A percentile compares a stretch with the other conserved stretches of the same genome.
Conservation (phyloP, 352 stramenopile genomes). For the Pythium guiyangense region DNA sequence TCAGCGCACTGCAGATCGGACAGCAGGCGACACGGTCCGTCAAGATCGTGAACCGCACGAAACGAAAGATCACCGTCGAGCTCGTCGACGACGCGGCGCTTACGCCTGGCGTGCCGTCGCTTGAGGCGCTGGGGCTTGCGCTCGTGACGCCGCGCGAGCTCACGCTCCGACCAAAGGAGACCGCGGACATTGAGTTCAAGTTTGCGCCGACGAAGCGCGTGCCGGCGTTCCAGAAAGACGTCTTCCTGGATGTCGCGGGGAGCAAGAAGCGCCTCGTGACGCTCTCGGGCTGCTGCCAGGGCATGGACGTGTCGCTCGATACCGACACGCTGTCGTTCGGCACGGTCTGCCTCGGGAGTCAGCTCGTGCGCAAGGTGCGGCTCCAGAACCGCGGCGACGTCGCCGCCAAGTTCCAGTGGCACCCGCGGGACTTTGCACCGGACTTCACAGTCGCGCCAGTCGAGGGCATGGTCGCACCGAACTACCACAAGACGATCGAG, state of each 20-base stretch:
- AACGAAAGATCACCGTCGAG: conserved; percentile 64
- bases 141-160: conserved; percentile 67
- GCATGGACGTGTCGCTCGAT: conserved; percentile 89
- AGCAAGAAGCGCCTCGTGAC: conserved; percentile 71
- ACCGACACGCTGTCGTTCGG: conserved; percentile 89
- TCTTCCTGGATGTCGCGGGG: conserved; percentile 61
- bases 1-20: conserved; percentile 85
- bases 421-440: conserved; percentile 54
- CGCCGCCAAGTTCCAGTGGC: conserved; percentile 87
- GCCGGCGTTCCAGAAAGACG: conserved; percentile 54
- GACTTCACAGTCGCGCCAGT: conserved; percentile 81
- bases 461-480: conserved; percentile 80
- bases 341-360: conserved; percentile 83
- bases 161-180: conserved; percentile 73
- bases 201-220: conserved; percentile 71
- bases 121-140: conserved; percentile 47
- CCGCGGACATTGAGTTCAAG: conserved; percentile 60
- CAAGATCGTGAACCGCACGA: conserved; percentile 84
- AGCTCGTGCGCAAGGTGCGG: conserved; percentile 75
- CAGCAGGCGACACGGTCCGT: conserved; percentile 65
- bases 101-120: conserved; percentile 16
- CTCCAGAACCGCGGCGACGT: conserved; percentile 92
- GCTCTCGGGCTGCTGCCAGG: conserved; percentile 82
- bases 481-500: conserved; percentile 87
- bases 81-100: conserved; percentile 29